phyloP scores from a whole-genome alignment of 139 green algal genomes.

The Tetradesmus lagerheimii region DNA sequence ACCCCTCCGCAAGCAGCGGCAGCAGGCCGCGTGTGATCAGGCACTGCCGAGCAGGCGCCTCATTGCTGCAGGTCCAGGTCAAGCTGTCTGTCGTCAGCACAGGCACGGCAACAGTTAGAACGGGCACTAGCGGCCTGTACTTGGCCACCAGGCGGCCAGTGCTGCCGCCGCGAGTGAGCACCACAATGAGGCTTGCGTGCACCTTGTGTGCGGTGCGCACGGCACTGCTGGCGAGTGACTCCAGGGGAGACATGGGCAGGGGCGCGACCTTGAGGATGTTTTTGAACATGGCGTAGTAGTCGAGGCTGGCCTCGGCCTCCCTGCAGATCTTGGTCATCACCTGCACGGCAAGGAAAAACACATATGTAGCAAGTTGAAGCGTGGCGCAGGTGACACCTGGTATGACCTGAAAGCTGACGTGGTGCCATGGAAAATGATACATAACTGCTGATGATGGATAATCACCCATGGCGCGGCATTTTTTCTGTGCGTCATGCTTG shows the following conservation, averaged over 20 bases:
- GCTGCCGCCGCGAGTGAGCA: conserved; percentile 89
- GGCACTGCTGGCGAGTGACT: conserved; percentile 95
- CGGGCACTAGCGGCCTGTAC: conserved; percentile 90
- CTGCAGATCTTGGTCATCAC: conserved; percentile 96
- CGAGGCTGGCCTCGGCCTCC: conserved; percentile 92
- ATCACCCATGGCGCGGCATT: too few relatives aligned
- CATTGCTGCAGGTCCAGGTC: conserved; percentile 92
- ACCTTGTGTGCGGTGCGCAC: conserved; percentile 97
- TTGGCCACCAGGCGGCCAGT: conserved; percentile 95
- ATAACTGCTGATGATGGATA: too few relatives aligned
- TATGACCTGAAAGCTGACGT: too few relatives aligned
- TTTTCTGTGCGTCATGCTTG: too few relatives aligned
- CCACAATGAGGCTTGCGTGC: conserved; percentile 91
- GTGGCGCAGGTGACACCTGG: too few relatives aligned
- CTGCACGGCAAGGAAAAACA: background rate
- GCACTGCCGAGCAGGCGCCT: conserved; percentile 83
- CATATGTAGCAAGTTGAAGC: too few relatives aligned
- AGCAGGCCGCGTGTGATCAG: conserved; percentile 90
- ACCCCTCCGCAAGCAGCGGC: conserved; percentile 93
- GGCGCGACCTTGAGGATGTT: conserved; percentile 71
- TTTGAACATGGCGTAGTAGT: conserved; percentile 97
- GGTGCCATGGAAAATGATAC: too few relatives aligned
- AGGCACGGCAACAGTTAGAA: conserved; percentile 94
- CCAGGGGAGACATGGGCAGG: conserved; percentile 94
- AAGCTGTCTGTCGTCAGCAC: conserved; percentile 84